Conservation (phyloP, 2,329 filamentous ascomycete genomes). For the Ceratocystis ficicola region DNA sequence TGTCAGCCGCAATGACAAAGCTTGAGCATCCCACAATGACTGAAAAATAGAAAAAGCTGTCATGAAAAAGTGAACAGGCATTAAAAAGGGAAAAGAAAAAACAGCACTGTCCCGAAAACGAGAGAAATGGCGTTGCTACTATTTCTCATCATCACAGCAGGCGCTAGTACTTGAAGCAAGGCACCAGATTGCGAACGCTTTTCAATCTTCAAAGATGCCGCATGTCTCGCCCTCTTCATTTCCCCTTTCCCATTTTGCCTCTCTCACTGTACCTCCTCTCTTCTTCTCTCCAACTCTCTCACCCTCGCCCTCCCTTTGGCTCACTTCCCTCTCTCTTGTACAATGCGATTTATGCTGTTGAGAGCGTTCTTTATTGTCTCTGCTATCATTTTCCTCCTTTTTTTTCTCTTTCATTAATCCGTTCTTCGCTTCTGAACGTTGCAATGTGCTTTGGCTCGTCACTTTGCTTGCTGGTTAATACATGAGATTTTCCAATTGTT, state of each 20-base stretch:
- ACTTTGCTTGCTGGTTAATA: neutral
- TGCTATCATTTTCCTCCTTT: neutral
- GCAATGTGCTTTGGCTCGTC: neutral
- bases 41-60: neutral
- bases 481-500: neutral
- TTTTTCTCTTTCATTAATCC: neutral
- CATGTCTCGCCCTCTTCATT: too few species aligned
- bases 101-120: too few species aligned
- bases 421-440: neutral
- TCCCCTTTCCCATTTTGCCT: too few species aligned
- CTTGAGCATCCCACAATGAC: constrained; percentile 25
- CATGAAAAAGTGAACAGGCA: neutral
- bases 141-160: neutral
- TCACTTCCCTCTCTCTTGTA: neutral
- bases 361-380: neutral
- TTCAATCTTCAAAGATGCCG: too few species aligned
- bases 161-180: neutral
- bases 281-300: neutral
- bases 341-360: neutral
- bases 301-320: neutral
- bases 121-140: too few species aligned
- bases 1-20: constrained; percentile 41
- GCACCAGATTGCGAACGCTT: neutral
- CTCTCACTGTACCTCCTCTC: neutral
- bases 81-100: neutral